Evolutionary conservation across 83 land plant species (phyloP).

Genomic region (Picea mariana): DNA sequence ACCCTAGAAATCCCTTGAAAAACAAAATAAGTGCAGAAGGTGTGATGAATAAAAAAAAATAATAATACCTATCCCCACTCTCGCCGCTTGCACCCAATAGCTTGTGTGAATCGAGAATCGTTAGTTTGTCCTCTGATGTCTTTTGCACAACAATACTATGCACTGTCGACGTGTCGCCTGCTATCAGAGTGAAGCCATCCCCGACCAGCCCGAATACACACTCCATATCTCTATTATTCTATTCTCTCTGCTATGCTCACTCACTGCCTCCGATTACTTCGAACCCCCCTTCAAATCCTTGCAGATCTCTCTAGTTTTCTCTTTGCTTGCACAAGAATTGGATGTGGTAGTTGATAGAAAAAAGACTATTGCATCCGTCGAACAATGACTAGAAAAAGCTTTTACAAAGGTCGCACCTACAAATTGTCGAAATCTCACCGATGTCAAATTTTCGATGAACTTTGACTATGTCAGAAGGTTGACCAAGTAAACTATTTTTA

Average conservation of each 20-base stretch:
- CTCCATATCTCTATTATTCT: constrained; percentile 58
- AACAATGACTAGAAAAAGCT: too few relatives aligned
- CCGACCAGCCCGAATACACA: constrained; percentile 92
- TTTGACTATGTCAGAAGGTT: too few relatives aligned
- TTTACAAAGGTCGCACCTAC: too few relatives aligned
- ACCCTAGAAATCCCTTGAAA: too few relatives aligned
- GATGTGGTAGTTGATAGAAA: too few relatives aligned
- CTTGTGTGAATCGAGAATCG: constrained; percentile 96
- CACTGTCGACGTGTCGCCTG: constrained; percentile 84
- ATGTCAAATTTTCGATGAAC: too few relatives aligned
- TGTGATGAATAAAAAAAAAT: not conserved
- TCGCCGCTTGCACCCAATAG: constrained; percentile 89
- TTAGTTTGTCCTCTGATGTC: constrained; percentile 90
- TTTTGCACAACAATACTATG: constrained; percentile 98
- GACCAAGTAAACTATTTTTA: too few relatives aligned
- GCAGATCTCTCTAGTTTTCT: not conserved
- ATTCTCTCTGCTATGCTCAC: not conserved
- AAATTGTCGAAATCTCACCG: too few relatives aligned
- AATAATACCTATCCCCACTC: constrained; percentile 69
- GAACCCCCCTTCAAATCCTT: too few relatives aligned
- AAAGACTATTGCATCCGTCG: too few relatives aligned
- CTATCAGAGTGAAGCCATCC: constrained; percentile 79
- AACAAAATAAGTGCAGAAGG: too few relatives aligned
- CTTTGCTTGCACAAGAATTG: not conserved
- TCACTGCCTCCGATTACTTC: not conserved